Base-by-base conservation (phyloP, 129 eudicot species). In the Sambucus nigra region DNA sequence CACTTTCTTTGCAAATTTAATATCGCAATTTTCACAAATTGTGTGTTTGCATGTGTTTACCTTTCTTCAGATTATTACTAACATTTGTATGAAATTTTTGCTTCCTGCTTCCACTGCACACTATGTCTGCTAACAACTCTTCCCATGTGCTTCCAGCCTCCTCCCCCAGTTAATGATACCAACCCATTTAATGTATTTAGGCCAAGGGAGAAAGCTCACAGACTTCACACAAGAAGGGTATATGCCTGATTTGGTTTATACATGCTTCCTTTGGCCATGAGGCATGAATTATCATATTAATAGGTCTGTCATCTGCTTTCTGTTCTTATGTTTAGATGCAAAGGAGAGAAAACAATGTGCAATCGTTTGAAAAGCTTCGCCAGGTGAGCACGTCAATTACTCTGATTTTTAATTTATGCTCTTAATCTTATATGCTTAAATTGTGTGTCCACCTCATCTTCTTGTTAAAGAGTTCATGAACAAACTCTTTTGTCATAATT, bases 171-270 rank as follows among this genome's bases (percentile, higher is more conserved):
- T 25, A 89, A 84, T 20, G 97, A 89, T 61, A 89, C 97, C 71
- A 89, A 89, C 54, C 97, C 97, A 3, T 89, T 78, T 77, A 89
- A 89, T 66, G 97, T 89, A n/a, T 89, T 89, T 79, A 73, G 97
- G 65, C 97, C 95, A 51, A 76, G 97, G 74, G 97, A 84, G 75
- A 89, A 84, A 71, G 85, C 97, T 49, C 95, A 89, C 57, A 76
- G 84, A 61, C 97, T 89, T 66, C 95, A 89, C 63, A 89, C 97
- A 41, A 68, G 97, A 61, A 76, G 97, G 78, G 97, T 89, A 75
- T 41, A 81, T 64, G 24, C 44, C 29, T 53, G 7, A 24, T 25
- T 17, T n/a, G 14, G 31, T 71, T 24, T 29, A 2, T 56, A 20
- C 19, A 40, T 26, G 53, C 40, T 20, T 33, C 20, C 49, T 8